Conservation (phyloP, 768 basidiomycete genomes). For the Hericium rajendrae region DNA sequence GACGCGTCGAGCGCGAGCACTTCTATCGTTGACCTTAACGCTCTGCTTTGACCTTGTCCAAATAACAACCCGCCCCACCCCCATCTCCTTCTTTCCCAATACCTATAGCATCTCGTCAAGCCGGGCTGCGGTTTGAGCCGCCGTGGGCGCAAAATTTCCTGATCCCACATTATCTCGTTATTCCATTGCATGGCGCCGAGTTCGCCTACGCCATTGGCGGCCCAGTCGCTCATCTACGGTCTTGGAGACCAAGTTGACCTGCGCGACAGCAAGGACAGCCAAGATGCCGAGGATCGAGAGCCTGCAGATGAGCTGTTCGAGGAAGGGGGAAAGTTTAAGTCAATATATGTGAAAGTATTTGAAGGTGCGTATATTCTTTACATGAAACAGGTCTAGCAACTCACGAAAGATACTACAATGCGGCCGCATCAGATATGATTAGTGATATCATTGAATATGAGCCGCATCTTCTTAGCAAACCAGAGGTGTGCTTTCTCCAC, state of each 20-base stretch:
- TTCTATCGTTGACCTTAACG: slow-evolving; percentile 5
- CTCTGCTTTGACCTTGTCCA: neutral
- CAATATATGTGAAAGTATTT: slow-evolving; percentile 36
- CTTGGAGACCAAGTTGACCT: neutral
- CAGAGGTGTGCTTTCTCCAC: slow-evolving; percentile 37
- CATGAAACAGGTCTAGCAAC: neutral
- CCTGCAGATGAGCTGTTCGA: neutral
- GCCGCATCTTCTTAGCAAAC: slow-evolving; percentile 36
- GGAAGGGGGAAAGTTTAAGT: slow-evolving; percentile 12
- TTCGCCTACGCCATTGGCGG: neutral
- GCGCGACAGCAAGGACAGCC: neutral
- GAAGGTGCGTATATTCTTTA: slow-evolving; percentile 22
- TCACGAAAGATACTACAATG: neutral
- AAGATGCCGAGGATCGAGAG: neutral
- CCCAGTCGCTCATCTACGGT: slow-evolving; percentile 10
- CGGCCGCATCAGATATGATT: slow-evolving; percentile 39
- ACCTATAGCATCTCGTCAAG: too few relatives aligned
- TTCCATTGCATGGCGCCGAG: neutral
- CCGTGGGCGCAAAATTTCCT: too few relatives aligned
- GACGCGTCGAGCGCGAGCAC: slow-evolving; percentile 1
- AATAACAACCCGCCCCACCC: neutral
- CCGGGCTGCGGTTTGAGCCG: too few relatives aligned
- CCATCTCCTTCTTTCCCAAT: too few relatives aligned
- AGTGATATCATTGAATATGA: slow-evolving; percentile 41
- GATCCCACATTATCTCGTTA: too few relatives aligned